Conservation (phyloP, 2,329 filamentous ascomycete species). For the Huntiella bhutanensis region DNA sequence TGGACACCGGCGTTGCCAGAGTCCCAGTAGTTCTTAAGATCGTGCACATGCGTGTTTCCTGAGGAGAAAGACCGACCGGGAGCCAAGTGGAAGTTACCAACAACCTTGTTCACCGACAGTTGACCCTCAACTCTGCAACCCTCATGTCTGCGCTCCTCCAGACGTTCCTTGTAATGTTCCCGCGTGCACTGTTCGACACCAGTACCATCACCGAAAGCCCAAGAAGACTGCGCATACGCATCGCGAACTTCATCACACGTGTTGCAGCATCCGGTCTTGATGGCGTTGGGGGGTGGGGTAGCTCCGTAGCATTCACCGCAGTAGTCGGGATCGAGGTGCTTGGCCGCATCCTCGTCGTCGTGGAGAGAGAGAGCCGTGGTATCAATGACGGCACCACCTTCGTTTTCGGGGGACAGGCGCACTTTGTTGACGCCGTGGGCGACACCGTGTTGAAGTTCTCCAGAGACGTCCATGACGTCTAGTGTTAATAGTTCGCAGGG, state of each 20-base stretch:
- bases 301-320: slow-evolving; percentile 91
- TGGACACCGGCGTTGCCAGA: slow-evolving; percentile 39
- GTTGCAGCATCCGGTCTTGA: slow-evolving; percentile 83
- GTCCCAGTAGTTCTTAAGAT: slow-evolving; percentile 88
- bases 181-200: slow-evolving; percentile 87
- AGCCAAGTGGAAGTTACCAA: slow-evolving; percentile 97
- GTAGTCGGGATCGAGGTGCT: slow-evolving; percentile 77
- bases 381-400: slow-evolving; percentile 63
- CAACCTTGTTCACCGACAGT: slow-evolving; percentile 91
- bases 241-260: slow-evolving; percentile 94
- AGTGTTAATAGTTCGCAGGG: slow-evolving; percentile 91
- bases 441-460: slow-evolving; percentile 88
- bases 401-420: slow-evolving; percentile 48
- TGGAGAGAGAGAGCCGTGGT: slow-evolving; percentile 34
- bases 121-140: slow-evolving; percentile 87
- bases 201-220: slow-evolving; percentile 87
- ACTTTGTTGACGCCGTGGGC: slow-evolving; percentile 87
- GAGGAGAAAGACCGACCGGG: slow-evolving; percentile 92
- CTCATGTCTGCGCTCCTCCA: slow-evolving; percentile 75
- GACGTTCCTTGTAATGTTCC: slow-evolving; percentile 78
- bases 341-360: slow-evolving; percentile 38
- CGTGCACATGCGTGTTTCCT: slow-evolving; percentile 93
- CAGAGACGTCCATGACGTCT: slow-evolving; percentile 97
- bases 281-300: slow-evolving; percentile 45
- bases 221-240: slow-evolving; percentile 72